Evolutionary conservation across 2,329 filamentous ascomycete genomes (phyloP).

Genomic region (Tricladium varicosporioides): DNA sequence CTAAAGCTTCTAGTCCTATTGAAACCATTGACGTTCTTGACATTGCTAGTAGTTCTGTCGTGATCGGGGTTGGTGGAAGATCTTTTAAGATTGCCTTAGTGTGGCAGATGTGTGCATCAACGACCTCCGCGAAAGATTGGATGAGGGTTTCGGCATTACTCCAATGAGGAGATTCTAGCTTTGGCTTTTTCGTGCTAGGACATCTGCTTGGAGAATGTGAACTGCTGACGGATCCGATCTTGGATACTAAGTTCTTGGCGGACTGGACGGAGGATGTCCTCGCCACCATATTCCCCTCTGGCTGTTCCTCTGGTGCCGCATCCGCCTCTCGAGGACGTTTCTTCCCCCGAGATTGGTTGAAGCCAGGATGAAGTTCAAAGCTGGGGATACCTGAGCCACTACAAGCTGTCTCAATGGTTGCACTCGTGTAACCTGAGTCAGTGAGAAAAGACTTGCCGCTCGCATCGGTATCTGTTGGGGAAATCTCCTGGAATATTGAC

Average conservation of each 20-base stretch:
- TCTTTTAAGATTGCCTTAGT: conserved; percentile 21
- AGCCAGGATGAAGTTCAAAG: conserved; percentile 15
- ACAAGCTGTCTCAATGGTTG: conserved; percentile 16
- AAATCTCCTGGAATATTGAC: conserved; percentile 10
- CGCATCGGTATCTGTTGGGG: conserved; percentile 18
- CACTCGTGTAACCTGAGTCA: conserved; percentile 28
- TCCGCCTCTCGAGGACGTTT: conserved; percentile 15
- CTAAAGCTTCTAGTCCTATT: conserved; percentile 26
- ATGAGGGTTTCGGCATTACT: conserved; percentile 18
- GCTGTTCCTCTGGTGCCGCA: conserved; percentile 8
- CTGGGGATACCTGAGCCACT: conserved; percentile 6
- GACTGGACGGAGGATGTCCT: conserved; percentile 3
- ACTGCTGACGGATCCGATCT: conserved; percentile 5
- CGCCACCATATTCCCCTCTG: not conserved
- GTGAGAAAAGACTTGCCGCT: conserved; percentile 24
- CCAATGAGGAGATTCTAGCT: conserved; percentile 22
- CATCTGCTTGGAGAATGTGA: conserved; percentile 19
- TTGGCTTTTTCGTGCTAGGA: conserved; percentile 17
- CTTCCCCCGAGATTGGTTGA: conserved; percentile 14
- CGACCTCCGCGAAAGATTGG: conserved; percentile 24
- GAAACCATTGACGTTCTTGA: conserved; percentile 25
- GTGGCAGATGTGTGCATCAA: conserved; percentile 25
- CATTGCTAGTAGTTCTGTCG: conserved; percentile 23
- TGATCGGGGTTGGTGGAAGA: conserved; percentile 18
- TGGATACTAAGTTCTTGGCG: not conserved